Percentiles rank a stretch among this genome's conserved stretches.
phyloP scores from a whole-genome alignment of 1,139 yeast species.

The Yamadazyma dushanensis region DNA sequence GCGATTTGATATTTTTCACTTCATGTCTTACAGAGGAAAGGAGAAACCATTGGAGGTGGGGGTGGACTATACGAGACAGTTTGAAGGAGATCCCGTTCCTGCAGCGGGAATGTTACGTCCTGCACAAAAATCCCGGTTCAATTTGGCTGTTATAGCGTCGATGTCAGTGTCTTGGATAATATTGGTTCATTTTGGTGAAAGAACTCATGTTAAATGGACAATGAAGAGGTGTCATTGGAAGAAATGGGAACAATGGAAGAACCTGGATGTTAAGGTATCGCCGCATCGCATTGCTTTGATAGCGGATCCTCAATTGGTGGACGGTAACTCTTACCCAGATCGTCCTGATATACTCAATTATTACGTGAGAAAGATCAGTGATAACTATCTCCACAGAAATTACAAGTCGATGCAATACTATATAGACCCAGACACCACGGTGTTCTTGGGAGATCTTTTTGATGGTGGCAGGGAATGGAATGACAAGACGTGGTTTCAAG shows the following conservation, averaged over 20 bases:
- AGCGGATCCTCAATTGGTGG: slow-evolving; percentile 94
- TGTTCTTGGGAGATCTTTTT: slow-evolving; percentile 87
- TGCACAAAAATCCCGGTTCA: too few species aligned
- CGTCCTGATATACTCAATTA: slow-evolving; percentile 48
- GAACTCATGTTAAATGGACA: slow-evolving; percentile 50
- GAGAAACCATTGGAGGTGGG: slow-evolving; percentile 6
- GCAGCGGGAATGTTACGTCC: too few species aligned
- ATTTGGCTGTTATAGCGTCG: slow-evolving; percentile 3
- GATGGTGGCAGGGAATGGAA: slow-evolving; percentile 96
- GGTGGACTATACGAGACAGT: slow-evolving; percentile 11
- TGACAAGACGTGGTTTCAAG: slow-evolving; percentile 62
- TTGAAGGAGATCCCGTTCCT: too few species aligned
- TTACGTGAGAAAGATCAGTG: slow-evolving; percentile 54
- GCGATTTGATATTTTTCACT: not conserved
- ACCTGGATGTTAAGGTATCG: slow-evolving; percentile 14
- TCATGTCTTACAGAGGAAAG: slow-evolving; percentile 18
- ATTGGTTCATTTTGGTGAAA: slow-evolving; percentile 59
- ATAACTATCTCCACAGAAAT: slow-evolving; percentile 77
- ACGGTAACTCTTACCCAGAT: slow-evolving; percentile 68
- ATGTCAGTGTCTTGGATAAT: slow-evolving; percentile 40
- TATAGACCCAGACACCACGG: slow-evolving; percentile 71
- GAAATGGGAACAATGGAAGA: slow-evolving; percentile 59
- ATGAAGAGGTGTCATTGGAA: slow-evolving; percentile 61
- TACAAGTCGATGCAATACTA: slow-evolving; percentile 59
- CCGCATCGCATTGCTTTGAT: slow-evolving; percentile 69